phyloP scores from a whole-genome alignment of 2,329 filamentous ascomycete species.

The Fusarium acutatum region DNA sequence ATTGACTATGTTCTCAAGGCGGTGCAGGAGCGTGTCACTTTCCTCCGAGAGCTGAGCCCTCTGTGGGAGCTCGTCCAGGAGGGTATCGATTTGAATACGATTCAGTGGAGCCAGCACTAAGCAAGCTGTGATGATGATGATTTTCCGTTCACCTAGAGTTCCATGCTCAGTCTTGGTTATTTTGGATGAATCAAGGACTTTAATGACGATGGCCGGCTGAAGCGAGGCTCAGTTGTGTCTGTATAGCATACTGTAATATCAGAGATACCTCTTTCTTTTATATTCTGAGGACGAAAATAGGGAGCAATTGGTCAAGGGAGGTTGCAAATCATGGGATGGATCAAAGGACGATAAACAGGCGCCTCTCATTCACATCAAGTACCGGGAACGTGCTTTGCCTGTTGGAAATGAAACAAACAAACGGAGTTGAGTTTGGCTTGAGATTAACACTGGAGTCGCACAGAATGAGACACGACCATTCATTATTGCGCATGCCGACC shows the following conservation, averaged over 20 bases:
- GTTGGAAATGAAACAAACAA: conserved; percentile 10
- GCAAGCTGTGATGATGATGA: background rate
- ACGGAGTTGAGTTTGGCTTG: background rate
- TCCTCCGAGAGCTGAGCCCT: conserved; percentile 92
- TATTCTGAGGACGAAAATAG: conserved; percentile 33
- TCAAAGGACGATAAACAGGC: conserved; percentile 16
- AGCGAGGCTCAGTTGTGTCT: conserved; percentile 38
- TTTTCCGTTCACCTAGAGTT: background rate
- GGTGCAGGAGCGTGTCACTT: conserved; percentile 87
- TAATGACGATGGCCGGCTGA: conserved; percentile 27
- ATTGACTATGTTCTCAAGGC: conserved; percentile 98
- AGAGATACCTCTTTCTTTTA: conserved; percentile 46
- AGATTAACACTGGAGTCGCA: conserved; percentile 12
- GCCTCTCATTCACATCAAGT: conserved; percentile 14
- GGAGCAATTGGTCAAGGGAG: conserved; percentile 36
- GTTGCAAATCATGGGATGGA: conserved; percentile 28
- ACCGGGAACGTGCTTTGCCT: conserved; percentile 11
- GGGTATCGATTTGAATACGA: conserved; percentile 92
- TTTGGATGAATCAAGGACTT: conserved; percentile 2
- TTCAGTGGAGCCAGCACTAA: conserved; percentile 98
- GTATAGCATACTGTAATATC: conserved; percentile 47
- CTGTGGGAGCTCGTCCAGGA: conserved; percentile 98
- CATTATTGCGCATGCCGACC: conserved; percentile 22
- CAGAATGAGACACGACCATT: conserved; percentile 39
- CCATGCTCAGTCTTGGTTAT: background rate